Evolutionary conservation across 345 rosid species (phyloP).

Genomic region (Geranium brycei): DNA sequence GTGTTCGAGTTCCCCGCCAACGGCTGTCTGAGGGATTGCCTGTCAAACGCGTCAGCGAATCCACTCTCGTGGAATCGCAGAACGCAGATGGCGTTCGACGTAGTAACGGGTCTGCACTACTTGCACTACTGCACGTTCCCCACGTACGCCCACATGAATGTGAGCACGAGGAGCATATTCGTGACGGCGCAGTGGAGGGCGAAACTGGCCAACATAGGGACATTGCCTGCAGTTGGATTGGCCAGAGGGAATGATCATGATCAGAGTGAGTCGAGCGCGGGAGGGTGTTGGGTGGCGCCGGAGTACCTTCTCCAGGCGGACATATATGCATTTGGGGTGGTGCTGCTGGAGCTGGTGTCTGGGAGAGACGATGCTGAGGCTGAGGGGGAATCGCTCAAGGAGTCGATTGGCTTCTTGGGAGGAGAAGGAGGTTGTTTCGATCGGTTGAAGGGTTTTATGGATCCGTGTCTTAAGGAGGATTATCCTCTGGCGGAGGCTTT

Average conservation of each 20-base stretch:
- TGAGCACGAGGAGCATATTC: constrained; percentile 29
- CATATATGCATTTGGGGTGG: constrained; percentile 34
- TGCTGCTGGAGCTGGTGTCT: constrained; percentile 42
- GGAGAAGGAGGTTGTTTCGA: constrained; percentile 50
- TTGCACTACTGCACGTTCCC: constrained; percentile 42
- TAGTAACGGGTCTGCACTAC: constrained; percentile 37
- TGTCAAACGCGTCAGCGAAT: constrained; percentile 13
- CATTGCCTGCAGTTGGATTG: constrained; percentile 8
- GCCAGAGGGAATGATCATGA: constrained; percentile 3
- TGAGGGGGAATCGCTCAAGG: constrained; percentile 19
- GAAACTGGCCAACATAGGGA: constrained; percentile 29
- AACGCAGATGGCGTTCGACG: constrained; percentile 37
- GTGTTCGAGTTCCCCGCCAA: constrained; percentile 31
- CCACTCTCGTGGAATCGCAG: constrained; percentile 24
- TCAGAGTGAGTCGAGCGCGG: neutral
- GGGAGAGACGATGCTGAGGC: constrained; percentile 22
- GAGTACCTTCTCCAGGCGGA: constrained; percentile 26
- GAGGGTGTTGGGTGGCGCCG: constrained; percentile 17
- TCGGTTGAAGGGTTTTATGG: constrained; percentile 38
- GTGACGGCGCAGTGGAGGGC: constrained; percentile 38
- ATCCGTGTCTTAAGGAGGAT: constrained; percentile 34
- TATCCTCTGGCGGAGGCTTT: constrained; percentile 42
- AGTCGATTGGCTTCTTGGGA: constrained; percentile 28
- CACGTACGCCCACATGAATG: constrained; percentile 25
- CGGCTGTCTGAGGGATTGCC: constrained; percentile 37